Evolutionary conservation across 495 filamentous ascomycete species (phyloP).

Genomic region (Neurospora pannonica): DNA sequence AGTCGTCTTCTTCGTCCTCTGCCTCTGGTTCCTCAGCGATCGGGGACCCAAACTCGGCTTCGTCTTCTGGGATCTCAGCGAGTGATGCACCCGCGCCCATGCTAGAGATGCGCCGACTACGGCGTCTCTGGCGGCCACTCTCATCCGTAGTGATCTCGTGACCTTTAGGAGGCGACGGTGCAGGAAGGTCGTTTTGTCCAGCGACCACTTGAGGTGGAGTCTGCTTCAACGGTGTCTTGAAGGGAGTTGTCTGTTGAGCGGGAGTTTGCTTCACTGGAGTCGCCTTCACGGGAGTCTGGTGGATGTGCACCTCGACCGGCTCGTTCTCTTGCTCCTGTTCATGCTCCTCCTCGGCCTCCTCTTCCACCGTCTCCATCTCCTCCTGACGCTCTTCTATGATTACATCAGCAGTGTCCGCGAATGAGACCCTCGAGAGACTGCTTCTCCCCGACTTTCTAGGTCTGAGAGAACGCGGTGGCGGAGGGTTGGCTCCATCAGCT

Average conservation of each 20-base stretch:
- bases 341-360: slow-evolving; percentile 17
- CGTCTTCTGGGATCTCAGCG: background rate
- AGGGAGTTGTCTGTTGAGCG: background rate
- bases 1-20: background rate
- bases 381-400: background rate
- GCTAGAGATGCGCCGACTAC: background rate
- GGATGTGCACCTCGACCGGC: slow-evolving; percentile 9
- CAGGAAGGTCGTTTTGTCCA: background rate
- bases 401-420: background rate
- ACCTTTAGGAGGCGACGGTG: background rate
- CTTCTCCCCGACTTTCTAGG: background rate
- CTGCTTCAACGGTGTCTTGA: background rate
- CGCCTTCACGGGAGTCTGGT: background rate
- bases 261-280: background rate
- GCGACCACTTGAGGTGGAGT: background rate
- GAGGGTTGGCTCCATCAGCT: slow-evolving; percentile 51
- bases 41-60: background rate
- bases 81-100: background rate
- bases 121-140: background rate
- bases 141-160: background rate
- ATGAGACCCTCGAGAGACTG: slow-evolving; percentile 41
- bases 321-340: slow-evolving; percentile 12
- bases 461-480: slow-evolving; percentile 11
- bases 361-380: slow-evolving; percentile 1
- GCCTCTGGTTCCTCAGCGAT: background rate